These are phyloP conservation scores for Groenewaldozyma auringiensis DNA, from an alignment of 1,139 yeast species.

Conservation along the genomic window DNA sequence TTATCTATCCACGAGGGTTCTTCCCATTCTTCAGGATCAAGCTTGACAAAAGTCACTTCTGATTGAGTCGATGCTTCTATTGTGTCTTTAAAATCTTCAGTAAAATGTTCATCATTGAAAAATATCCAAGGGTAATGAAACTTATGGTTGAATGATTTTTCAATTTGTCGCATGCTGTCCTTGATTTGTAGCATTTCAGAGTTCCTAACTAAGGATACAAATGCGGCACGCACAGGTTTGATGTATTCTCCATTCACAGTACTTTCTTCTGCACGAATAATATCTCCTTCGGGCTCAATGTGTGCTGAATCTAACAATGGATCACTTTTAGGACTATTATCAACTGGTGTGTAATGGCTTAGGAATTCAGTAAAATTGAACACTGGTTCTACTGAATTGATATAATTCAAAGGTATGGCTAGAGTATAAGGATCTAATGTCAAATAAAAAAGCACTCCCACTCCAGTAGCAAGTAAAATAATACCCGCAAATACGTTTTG, in stretches of 20 bases:
- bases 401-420: neutral
- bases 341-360: constrained; percentile 2
- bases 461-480: neutral
- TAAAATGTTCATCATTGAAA: constrained; percentile 69
- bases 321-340: neutral
- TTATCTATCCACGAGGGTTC: constrained; percentile 53
- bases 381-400: neutral
- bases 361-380: neutral
- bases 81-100: constrained; percentile 48
- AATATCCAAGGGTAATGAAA: constrained; percentile 84
- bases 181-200: constrained; percentile 46
- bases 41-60: constrained; percentile 49
- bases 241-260: constrained; percentile 12
- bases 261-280: constrained; percentile 8
- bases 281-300: constrained; percentile 26
- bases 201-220: constrained; percentile 63
- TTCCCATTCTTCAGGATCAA: constrained; percentile 50
- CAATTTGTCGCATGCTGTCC: constrained; percentile 50
- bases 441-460: neutral
- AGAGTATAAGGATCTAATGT: neutral
- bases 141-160: constrained; percentile 55
- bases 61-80: constrained; percentile 48
- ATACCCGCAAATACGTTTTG: neutral
- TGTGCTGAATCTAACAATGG: constrained; percentile 13
- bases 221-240: constrained; percentile 58